Conservation (phyloP, 2,329 filamentous ascomycete genomes). For the Epichloe uncinata region DNA sequence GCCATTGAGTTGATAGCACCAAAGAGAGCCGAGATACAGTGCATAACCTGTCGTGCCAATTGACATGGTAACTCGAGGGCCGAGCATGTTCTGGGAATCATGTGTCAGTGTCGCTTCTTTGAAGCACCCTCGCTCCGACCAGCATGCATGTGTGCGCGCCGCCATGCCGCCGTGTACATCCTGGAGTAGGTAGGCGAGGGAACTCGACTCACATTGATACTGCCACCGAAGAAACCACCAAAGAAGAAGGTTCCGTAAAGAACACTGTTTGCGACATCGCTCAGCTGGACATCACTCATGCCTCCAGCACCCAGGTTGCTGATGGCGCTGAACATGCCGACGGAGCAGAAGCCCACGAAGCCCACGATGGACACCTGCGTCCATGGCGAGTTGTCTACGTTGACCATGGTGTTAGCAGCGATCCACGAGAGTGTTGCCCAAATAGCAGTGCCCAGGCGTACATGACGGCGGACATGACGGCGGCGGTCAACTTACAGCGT, state of each 20-base stretch:
- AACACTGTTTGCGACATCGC: slow-evolving; percentile 44
- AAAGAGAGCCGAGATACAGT: no score
- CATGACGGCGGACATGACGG: no score
- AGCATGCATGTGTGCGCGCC: no score
- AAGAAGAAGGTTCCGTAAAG: slow-evolving; percentile 4
- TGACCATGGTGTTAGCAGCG: background rate
- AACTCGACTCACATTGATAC: slow-evolving; percentile 3
- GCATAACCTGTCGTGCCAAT: no score
- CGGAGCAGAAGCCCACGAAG: slow-evolving; percentile 12
- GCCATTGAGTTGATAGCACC: no score
- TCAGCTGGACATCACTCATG: slow-evolving; percentile 3
- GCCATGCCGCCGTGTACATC: no score
- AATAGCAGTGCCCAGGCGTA: background rate
- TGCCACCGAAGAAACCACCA: slow-evolving; percentile 5
- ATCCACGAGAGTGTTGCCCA: background rate
- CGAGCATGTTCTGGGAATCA: no score
- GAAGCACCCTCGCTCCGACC: no score
- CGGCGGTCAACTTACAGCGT: slow-evolving; percentile 1
- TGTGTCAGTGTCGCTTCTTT: no score
- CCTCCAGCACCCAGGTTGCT: slow-evolving; percentile 46
- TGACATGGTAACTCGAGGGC: no score
- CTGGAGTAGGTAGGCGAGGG: background rate
- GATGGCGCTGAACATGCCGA: slow-evolving; percentile 55
- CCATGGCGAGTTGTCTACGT: slow-evolving; percentile 6
- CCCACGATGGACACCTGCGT: slow-evolving; percentile 11